A percentile compares a stretch with the other conserved stretches of the same genome.
Conservation (phyloP, 352 stramenopile species). For the Phytophthora boehmeriae region DNA sequence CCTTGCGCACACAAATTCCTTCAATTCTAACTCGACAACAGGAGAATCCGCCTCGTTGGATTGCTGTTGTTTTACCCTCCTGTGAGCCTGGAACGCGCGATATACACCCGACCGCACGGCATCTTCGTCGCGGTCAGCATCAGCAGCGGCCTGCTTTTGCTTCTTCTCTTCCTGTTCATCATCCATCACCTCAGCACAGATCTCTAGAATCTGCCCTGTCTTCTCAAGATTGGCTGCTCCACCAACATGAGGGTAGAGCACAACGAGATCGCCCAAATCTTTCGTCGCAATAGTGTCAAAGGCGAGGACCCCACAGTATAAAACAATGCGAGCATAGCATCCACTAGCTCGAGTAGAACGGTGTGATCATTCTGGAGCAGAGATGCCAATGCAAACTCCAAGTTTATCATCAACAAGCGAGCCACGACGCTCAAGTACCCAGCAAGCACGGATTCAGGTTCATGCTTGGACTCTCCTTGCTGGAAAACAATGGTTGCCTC, state of each 20-base stretch:
- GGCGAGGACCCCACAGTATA: slow-evolving; percentile 70
- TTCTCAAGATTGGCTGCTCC: slow-evolving; percentile 50
- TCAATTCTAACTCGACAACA: slow-evolving; percentile 54
- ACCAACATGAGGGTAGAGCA: slow-evolving; percentile 47
- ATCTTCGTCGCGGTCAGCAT: slow-evolving; percentile 17
- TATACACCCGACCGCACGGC: slow-evolving; percentile 41
- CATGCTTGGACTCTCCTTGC: slow-evolving; percentile 39
- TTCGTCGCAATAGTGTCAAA: slow-evolving; percentile 58
- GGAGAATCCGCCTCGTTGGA: slow-evolving; percentile 36
- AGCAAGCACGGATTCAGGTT: slow-evolving; percentile 66
- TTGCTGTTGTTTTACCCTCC: slow-evolving; percentile 31
- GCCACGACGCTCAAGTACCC: slow-evolving; percentile 68
- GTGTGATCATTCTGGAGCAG: slow-evolving; percentile 46
- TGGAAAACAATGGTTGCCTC: slow-evolving; percentile 52
- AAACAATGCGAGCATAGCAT: slow-evolving; percentile 75
- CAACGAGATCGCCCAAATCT: slow-evolving; percentile 73
- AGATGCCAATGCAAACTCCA: slow-evolving; percentile 50
- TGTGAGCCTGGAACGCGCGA: slow-evolving; percentile 55
- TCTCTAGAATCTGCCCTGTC: slow-evolving; percentile 71
- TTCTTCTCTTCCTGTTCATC: slow-evolving; percentile 54
- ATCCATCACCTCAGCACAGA: slow-evolving; percentile 70
- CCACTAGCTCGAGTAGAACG: slow-evolving; percentile 48
- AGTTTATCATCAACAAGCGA: slow-evolving; percentile 52
- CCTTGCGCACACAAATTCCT: slow-evolving; percentile 39
- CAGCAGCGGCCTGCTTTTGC: slow-evolving; percentile 14